These are phyloP conservation scores for Hypocreales sp. DNA, from an alignment of 2,329 filamentous ascomycete species.

Conservation along the genomic window DNA sequence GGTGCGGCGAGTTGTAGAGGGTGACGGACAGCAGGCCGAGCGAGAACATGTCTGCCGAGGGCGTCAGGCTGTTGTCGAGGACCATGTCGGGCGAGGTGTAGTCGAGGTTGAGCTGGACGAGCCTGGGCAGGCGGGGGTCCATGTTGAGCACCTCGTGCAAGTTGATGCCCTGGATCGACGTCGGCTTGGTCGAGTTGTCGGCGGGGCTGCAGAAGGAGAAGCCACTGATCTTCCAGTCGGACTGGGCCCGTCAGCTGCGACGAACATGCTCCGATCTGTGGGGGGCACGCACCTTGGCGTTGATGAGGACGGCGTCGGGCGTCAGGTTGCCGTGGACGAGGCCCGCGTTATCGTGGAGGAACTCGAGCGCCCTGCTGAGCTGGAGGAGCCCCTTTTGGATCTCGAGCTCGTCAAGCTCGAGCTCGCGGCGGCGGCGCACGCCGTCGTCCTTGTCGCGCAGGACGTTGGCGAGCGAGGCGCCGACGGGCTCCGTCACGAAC, in stretches of 20 bases:
- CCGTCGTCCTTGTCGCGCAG: slow-evolving; percentile 82
- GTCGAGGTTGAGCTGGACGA: slow-evolving; percentile 81
- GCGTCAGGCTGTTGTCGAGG: slow-evolving; percentile 73
- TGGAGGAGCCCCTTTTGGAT: slow-evolving; percentile 94
- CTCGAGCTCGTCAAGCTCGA: slow-evolving; percentile 93
- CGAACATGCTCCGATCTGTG: not conserved
- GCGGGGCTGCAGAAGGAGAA: slow-evolving; percentile 76
- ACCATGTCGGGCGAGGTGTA: slow-evolving; percentile 92
- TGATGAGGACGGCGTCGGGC: slow-evolving; percentile 84
- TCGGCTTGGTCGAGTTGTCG: slow-evolving; percentile 57
- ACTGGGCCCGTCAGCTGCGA: slow-evolving; percentile 33
- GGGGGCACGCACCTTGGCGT: slow-evolving; percentile 57
- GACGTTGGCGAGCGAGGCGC: slow-evolving; percentile 69
- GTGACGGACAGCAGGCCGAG: slow-evolving; percentile 77
- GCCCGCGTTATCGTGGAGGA: slow-evolving; percentile 86
- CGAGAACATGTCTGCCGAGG: slow-evolving; percentile 84
- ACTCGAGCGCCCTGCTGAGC: slow-evolving; percentile 85
- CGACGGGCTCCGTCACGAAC: slow-evolving; percentile 88
- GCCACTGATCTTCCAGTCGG: slow-evolving; percentile 98
- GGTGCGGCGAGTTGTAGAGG: slow-evolving; percentile 88
- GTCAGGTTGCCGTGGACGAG: slow-evolving; percentile 91
- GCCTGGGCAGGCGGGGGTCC: slow-evolving; percentile 66
- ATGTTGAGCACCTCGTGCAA: slow-evolving; percentile 74
- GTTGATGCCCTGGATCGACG: slow-evolving; percentile 64
- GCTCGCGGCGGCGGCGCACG: slow-evolving; percentile 55